These are phyloP conservation scores for Anethum foeniculum DNA, from an alignment of 140 eudicot species.

Conservation along the genomic window DNA sequence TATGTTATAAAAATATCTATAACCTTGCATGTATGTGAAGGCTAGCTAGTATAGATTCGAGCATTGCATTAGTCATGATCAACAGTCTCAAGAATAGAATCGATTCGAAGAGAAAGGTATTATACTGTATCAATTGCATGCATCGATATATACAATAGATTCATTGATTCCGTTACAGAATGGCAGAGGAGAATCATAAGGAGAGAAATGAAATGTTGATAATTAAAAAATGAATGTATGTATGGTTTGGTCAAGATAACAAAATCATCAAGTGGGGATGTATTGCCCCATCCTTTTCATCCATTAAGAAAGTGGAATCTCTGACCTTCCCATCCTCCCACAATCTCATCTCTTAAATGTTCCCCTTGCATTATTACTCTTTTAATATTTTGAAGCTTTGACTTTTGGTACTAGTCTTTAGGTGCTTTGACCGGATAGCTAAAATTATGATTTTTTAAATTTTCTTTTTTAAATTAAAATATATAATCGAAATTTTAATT, in stretches of 20 bases:
- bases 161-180: conserved; percentile 1
- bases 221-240: neutral
- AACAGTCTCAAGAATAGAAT: neutral
- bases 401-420: too few relatives aligned
- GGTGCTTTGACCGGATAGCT: too few relatives aligned
- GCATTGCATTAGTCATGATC: neutral
- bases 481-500: too few relatives aligned
- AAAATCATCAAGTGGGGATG: conserved; percentile 13
- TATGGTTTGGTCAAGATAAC: conserved; percentile 30
- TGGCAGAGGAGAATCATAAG: conserved; percentile 9
- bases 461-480: too few relatives aligned
- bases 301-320: conserved; percentile 36
- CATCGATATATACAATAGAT: neutral
- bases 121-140: neutral
- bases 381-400: too few relatives aligned
- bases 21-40: too few relatives aligned
- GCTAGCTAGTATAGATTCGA: neutral
- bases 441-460: too few relatives aligned
- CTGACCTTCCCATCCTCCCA: conserved; percentile 47
- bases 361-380: neutral
- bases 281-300: conserved; percentile 45
- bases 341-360: conserved; percentile 15
- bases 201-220: neutral
- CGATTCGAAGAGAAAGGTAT: neutral
- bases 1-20: too few relatives aligned